Conservation (phyloP, 768 basidiomycete genomes). For the Imleria badia region DNA sequence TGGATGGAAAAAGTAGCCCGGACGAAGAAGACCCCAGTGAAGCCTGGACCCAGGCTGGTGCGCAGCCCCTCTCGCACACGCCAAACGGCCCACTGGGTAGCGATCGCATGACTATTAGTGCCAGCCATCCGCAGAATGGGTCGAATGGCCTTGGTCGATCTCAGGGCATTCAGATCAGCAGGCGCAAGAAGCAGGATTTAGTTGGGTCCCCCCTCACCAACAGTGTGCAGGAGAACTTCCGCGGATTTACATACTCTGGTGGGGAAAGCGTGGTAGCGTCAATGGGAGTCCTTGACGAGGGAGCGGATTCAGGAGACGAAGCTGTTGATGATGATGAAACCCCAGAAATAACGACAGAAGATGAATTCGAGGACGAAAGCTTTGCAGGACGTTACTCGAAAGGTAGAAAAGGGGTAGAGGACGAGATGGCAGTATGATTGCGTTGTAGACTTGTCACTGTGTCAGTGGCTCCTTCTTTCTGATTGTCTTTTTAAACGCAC, state of each 20-base stretch:
- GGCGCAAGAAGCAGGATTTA: conserved; percentile 43
- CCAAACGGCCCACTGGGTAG: conserved; percentile 80
- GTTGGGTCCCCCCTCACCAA: conserved; percentile 76
- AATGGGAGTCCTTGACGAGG: conserved; percentile 39
- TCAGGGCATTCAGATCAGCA: conserved; percentile 52
- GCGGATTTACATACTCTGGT: conserved; percentile 88
- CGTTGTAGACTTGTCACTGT: conserved; percentile 7
- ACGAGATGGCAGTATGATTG: conserved; percentile 34
- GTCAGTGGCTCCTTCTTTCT: conserved; percentile 12
- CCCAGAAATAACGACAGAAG: conserved; percentile 59
- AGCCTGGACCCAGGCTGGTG: conserved; percentile 45
- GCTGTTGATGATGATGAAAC: conserved; percentile 52
- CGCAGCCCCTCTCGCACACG: conserved; percentile 43
- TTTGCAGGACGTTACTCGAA: conserved; percentile 73
- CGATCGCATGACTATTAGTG: conserved; percentile 35
- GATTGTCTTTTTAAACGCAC: background rate
- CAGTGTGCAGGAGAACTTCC: conserved; percentile 95
- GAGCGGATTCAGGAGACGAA: conserved; percentile 34
- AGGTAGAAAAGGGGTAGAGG: conserved; percentile 45
- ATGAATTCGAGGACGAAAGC: conserved; percentile 66
- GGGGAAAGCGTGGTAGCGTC: conserved; percentile 61
- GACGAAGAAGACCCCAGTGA: conserved; percentile 70
- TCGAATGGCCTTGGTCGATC: conserved; percentile 16
- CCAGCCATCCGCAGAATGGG: conserved; percentile 14
- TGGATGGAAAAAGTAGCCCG: conserved; percentile 44